A percentile compares a stretch with the other conserved stretches of the same genome.
Conservation (phyloP, 257 asterid genomes). For the Forsythia suspensa region DNA sequence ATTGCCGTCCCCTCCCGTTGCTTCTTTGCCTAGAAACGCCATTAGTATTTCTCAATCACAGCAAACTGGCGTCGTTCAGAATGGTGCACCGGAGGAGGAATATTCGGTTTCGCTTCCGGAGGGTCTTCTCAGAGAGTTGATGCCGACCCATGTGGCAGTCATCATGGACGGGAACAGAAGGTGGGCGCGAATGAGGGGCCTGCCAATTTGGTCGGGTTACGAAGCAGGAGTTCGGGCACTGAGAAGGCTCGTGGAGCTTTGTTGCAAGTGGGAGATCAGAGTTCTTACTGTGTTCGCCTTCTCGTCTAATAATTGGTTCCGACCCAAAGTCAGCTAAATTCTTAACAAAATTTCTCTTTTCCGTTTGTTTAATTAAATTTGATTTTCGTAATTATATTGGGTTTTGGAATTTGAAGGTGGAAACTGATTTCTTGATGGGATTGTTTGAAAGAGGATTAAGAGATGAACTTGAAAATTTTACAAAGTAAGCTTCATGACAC, state of each 20-base stretch:
- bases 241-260: slow-evolving; percentile 41
- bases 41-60: not conserved
- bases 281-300: slow-evolving; percentile 70
- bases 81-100: slow-evolving; percentile 9
- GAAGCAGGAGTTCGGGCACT: slow-evolving; percentile 55
- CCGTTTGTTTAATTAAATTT: too few relatives aligned
- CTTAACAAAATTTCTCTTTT: not conserved
- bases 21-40: not conserved
- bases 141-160: slow-evolving; percentile 50
- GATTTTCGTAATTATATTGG: not conserved
- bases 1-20: slow-evolving; percentile 1
- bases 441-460: slow-evolving; percentile 26
- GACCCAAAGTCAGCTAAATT: slow-evolving; percentile 52
- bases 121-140: slow-evolving; percentile 27
- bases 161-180: slow-evolving; percentile 67
- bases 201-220: slow-evolving; percentile 44
- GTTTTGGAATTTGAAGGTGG: slow-evolving; percentile 21
- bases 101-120: slow-evolving; percentile 16
- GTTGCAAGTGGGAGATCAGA: slow-evolving; percentile 46
- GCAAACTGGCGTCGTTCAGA: not conserved
- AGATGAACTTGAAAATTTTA: slow-evolving; percentile 19
- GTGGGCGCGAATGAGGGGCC: slow-evolving; percentile 61
- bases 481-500: slow-evolving; percentile 21
- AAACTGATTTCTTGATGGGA: slow-evolving; percentile 36
- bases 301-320: slow-evolving; percentile 65